phyloP scores from a whole-genome alignment of 2,329 filamentous ascomycete species.

The Trichoderma sp. region DNA sequence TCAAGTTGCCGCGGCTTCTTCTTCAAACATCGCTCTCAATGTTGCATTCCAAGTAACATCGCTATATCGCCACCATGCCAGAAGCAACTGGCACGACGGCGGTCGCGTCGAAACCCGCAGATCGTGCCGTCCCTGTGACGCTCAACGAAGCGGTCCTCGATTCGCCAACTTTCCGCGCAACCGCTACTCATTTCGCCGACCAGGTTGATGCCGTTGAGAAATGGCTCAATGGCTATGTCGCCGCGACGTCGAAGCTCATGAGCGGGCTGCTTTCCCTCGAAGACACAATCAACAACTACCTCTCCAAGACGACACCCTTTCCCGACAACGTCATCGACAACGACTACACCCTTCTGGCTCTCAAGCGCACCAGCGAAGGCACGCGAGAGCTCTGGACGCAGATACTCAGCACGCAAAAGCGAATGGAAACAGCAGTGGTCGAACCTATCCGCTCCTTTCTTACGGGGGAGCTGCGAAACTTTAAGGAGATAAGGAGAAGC shows the following conservation, averaged over 20 bases:
- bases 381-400: constrained; percentile 84
- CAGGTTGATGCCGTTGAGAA: constrained; percentile 87
- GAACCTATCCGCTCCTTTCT: constrained; percentile 82
- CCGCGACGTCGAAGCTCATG: constrained; percentile 52
- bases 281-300: constrained; percentile 70
- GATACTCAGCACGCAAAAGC: constrained; percentile 69
- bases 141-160: constrained; percentile 95
- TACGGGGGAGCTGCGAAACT: constrained; percentile 71
- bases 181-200: constrained; percentile 80
- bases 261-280: constrained; percentile 72
- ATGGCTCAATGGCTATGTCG: constrained; percentile 72
- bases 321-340: constrained; percentile 88
- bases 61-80: constrained; percentile 12
- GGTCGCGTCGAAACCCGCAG: constrained; percentile 23
- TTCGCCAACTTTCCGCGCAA: constrained; percentile 90
- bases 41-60: constrained; percentile 1
- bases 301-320: constrained; percentile 69
- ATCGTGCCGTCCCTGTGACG: constrained; percentile 65
- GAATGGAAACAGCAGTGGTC: constrained; percentile 70
- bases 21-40: not conserved
- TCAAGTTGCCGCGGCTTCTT: not conserved
- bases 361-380: constrained; percentile 81
- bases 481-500: constrained; percentile 77
- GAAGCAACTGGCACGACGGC: constrained; percentile 20
- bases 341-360: constrained; percentile 86